Evolutionary conservation across 768 basidiomycete genomes (phyloP).

Genomic region (Trametes meyenii): DNA sequence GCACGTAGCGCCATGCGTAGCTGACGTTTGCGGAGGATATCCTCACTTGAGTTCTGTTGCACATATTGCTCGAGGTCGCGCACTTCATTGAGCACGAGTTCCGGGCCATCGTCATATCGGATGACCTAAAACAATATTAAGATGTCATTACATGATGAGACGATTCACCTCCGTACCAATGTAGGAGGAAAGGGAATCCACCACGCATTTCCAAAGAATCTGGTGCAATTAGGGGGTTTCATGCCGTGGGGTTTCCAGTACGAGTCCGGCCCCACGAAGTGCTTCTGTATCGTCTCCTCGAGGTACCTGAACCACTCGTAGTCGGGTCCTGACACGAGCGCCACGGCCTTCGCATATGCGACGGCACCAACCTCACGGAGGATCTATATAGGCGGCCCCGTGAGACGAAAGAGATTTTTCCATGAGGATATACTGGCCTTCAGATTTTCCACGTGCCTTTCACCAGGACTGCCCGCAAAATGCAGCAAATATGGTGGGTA

Average conservation of each 20-base stretch:
- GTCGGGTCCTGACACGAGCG: conserved; percentile 50
- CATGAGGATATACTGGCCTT: conserved; percentile 49
- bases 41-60: conserved; percentile 56
- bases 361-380: conserved; percentile 67
- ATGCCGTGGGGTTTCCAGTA: conserved; percentile 56
- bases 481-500: conserved; percentile 72
- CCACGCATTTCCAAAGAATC: conserved; percentile 77
- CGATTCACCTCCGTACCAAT: conserved; percentile 45
- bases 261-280: conserved; percentile 71
- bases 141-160: neutral
- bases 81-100: conserved; percentile 48
- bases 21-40: conserved; percentile 53
- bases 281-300: conserved; percentile 53
- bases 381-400: conserved; percentile 47
- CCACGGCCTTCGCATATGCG: conserved; percentile 56
- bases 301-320: conserved; percentile 48
- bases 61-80: conserved; percentile 61
- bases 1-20: conserved; percentile 66
- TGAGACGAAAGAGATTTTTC: neutral
- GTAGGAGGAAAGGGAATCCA: conserved; percentile 81
- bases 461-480: conserved; percentile 65
- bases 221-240: conserved; percentile 41
- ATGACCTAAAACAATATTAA: conserved; percentile 49
- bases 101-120: conserved; percentile 64
- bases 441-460: conserved; percentile 76